Base-by-base conservation (phyloP, 352 stramenopile genomes). In the Globisporangium solare region DNA sequence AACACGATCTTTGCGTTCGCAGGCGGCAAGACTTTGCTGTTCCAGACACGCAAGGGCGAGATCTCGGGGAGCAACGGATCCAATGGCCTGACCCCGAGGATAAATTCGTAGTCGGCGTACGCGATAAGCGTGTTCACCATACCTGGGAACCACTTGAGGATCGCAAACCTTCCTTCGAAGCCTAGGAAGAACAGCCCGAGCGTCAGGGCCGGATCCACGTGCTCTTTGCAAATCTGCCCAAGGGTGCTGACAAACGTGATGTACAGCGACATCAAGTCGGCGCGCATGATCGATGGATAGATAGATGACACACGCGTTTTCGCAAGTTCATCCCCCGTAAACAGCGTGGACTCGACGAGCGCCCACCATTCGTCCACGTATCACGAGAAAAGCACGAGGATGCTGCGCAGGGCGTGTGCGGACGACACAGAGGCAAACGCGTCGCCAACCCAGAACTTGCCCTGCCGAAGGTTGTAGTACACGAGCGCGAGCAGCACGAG, bases 401-500 rank as follows among this genome's bases (percentile, higher is more conserved):
- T 17, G 1, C 64, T 60, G 1, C 64, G 60, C 12, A 66, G 1
- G 11, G 63, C 48, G 0, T 73, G 51, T 0, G 54, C 51, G 14
- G 61, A 56, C 4, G 67, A 79, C 21, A 76, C 39, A 11, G 67
- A 63, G 8, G 63, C 47, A 41, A 79, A 79, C 0, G 70, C 67
- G 37, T 76, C 70, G 7, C 67, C 70, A 8, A 79, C 58, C 70
- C 70, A 76, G 14, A 76, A 15, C 54, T 73, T 75, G 1, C 70
- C 63, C 6, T 39, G 46, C 1, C 50, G 49, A 37, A 79, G 8
- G 15, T 66, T 75, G 15, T 65, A 61, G 24, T 74, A 73, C 17
- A 55, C 61, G 11, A 76, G 47, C 14, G 73, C 27, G 14, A 64
- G 54, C 3, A 79, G 53, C 31, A 74, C 56, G 32, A 69, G 13